Base-by-base conservation (phyloP, 306 rosid genomes). In the Ochetophila trinervis region DNA sequence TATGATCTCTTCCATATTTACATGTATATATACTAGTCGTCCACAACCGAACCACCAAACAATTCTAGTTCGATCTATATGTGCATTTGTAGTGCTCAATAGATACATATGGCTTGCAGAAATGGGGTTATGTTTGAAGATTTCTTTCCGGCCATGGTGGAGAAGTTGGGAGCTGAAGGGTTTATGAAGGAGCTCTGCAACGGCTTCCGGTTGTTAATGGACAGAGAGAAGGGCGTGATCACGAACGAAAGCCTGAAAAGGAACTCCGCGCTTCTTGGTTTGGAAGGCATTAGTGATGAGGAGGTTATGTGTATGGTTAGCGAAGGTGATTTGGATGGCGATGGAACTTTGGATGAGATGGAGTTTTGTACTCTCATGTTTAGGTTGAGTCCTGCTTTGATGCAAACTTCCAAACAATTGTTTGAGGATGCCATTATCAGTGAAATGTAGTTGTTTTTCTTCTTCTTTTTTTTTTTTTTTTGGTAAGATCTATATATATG, bases 281-380 rank as follows among this genome's bases (percentile, higher is more conserved):
- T 91, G 78, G 70, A 85, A 11, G 91, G 87, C 16, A 76, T 86
- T 85, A 84, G 80, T 5, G 90, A 87, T 34, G 95, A 88, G 6
- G 97, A 91, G 65, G 40, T 87, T 14, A 77, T 36, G 78, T 76
- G 86, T 70, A 88, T 91, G 97, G 74, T 91, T 13, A 73, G 70
- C 59, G 97, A 88, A 83, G 97, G 97, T 2, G 97, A 91, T 73
- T 67, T 83, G 64, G 88, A 91, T 65, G 95, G 91, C 0, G 90
- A 88, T 83, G 97, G 87, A 5, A 82, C 80, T 51, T 82, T 91
- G 36, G 66, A 72, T 65, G 91, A 88, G 70, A 84, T 85, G 91
- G 97, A 91, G 69, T 91, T 91, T 61, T 91, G 90, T 24, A 87
- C 86, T 0, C 95, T 91, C 55, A 91, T 91, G 97, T 83, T 91